Percentiles rank a stretch among this genome's conserved stretches.
phyloP scores from a whole-genome alignment of 2,329 filamentous ascomycete genomes.

The Beauveria sp. region DNA sequence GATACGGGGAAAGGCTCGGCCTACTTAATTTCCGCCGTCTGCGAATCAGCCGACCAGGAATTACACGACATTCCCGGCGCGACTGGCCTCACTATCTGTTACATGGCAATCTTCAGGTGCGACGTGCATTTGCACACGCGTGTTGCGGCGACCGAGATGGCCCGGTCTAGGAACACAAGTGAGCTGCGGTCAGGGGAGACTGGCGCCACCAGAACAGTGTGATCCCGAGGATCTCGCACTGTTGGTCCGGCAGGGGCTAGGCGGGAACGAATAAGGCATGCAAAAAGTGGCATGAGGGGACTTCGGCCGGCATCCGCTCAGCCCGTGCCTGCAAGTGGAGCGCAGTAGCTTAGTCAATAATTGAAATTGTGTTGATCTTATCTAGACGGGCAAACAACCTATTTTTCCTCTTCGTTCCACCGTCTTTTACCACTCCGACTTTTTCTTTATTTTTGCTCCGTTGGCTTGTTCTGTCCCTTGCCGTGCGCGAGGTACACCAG shows the following conservation, averaged over 20 bases:
- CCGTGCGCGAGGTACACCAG: conserved; percentile 1
- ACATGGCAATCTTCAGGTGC: neutral
- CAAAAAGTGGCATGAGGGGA: conserved; percentile 9
- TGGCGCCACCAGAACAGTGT: neutral
- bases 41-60: neutral
- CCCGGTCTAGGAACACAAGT: neutral
- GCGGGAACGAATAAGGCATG: neutral
- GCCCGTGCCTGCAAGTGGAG: conserved; percentile 1
- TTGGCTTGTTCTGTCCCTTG: neutral
- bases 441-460: neutral
- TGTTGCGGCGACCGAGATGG: conserved; percentile 4
- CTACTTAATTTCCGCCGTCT: neutral
- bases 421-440: neutral
- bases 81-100: conserved; percentile 4
- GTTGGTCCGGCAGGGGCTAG: neutral
- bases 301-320: neutral
- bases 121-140: neutral
- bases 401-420: neutral
- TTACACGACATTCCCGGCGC: conserved; percentile 5
- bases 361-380: conserved; percentile 5
- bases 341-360: conserved; percentile 2
- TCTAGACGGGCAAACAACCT: neutral
- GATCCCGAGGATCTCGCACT: neutral
- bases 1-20: neutral
- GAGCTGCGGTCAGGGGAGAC: neutral